Percentiles rank a stretch among this genome's conserved stretches.
phyloP scores from a whole-genome alignment of 2,329 filamentous ascomycete genomes.

The Metarhizium robertsii region DNA sequence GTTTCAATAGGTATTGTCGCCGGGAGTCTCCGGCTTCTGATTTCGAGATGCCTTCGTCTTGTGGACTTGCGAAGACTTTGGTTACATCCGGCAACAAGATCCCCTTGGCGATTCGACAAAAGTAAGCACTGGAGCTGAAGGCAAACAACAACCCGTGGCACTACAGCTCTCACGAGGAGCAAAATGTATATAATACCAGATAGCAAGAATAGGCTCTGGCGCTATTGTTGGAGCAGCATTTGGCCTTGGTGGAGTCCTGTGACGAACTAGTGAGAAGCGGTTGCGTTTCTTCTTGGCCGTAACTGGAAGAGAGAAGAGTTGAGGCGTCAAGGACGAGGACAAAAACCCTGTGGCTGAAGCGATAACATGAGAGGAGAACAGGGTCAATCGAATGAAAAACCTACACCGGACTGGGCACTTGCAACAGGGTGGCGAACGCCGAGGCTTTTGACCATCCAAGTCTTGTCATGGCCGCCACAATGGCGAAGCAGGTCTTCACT shows the following conservation, averaged over 20 bases:
- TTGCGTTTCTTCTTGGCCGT: neutral
- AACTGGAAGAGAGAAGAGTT: neutral
- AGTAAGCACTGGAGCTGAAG: too few species aligned
- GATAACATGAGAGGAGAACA: neutral
- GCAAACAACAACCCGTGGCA: too few species aligned
- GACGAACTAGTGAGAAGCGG: neutral
- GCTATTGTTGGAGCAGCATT: neutral
- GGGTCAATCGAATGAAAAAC: neutral
- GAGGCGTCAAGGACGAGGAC: neutral
- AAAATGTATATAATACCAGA: too few species aligned
- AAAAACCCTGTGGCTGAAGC: neutral
- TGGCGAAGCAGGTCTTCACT: neutral
- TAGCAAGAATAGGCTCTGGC: neutral
- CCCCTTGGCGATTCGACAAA: too few species aligned
- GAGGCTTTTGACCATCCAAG: neutral
- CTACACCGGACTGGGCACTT: neutral
- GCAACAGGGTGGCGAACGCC: neutral
- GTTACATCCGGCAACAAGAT: too few species aligned
- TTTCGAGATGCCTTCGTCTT: too few species aligned
- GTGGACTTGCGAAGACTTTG: too few species aligned
- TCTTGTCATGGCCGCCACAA: neutral
- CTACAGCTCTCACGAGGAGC: too few species aligned
- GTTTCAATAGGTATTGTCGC: too few species aligned
- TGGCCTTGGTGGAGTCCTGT: neutral
- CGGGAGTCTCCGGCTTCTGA: too few species aligned